Conservation (phyloP, 805 yeast species). For the Ogataea ramenticola region DNA sequence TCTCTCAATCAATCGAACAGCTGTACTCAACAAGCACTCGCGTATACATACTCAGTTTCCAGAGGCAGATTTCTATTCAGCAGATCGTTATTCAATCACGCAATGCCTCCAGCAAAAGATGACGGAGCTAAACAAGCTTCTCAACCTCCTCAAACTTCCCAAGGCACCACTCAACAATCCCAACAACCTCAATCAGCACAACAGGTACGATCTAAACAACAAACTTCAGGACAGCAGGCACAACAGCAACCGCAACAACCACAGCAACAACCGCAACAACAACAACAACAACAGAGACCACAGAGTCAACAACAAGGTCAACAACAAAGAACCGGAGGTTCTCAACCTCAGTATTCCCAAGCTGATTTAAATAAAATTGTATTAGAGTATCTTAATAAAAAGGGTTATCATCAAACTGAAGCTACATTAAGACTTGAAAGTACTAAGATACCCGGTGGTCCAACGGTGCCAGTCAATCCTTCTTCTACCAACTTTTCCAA, state of each 20-base stretch:
- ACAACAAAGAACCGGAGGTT: constrained; percentile 8
- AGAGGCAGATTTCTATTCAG: no score
- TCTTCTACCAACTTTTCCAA: constrained; percentile 27
- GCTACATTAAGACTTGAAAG: constrained; percentile 88
- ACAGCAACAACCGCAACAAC: constrained; percentile 5
- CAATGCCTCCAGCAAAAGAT: background rate
- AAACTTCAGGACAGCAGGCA: no score
- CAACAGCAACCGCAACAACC: constrained; percentile 10
- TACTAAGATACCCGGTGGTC: constrained; percentile 48
- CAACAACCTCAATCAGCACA: no score
- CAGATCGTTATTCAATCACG: no score
- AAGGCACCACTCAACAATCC: no score
- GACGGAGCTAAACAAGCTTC: background rate
- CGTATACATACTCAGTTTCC: no score
- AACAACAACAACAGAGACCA: constrained; percentile 7
- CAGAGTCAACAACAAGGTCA: constrained; percentile 6
- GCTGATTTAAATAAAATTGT: constrained; percentile 90
- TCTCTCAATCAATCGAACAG: no score
- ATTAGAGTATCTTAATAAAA: constrained; percentile 83
- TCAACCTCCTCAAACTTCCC: background rate
- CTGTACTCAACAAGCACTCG: no score
- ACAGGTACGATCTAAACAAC: background rate
- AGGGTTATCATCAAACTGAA: constrained; percentile 92
- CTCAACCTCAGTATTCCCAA: constrained; percentile 49
- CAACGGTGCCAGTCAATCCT: constrained; percentile 43